These are phyloP conservation scores for Trichosporon coremiiforme DNA, from an alignment of 1,284 basidiomycete species.

Conservation along the genomic window DNA sequence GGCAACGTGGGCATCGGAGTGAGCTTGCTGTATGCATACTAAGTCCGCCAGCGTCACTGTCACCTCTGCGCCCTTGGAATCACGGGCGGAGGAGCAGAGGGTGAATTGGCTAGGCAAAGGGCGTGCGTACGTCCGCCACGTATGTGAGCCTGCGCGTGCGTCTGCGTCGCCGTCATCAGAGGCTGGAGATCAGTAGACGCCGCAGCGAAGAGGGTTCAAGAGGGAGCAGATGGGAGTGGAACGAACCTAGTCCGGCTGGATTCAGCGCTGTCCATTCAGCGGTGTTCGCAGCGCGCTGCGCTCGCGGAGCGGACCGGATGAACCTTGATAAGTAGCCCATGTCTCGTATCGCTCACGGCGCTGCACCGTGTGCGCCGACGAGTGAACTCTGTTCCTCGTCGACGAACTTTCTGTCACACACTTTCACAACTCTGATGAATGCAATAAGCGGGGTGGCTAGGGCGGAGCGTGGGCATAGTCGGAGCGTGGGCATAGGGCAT, in stretches of 20 bases:
- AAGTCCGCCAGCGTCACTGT: background rate
- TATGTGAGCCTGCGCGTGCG: background rate
- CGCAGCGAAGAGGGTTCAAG: background rate
- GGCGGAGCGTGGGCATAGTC: too few relatives aligned
- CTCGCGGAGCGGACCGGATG: background rate
- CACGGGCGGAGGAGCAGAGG: background rate
- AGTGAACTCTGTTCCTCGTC: background rate
- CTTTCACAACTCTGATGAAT: background rate
- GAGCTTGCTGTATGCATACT: conserved; percentile 5
- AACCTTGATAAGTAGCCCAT: background rate
- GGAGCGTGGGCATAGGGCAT: background rate
- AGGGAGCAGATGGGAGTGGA: background rate
- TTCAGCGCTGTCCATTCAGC: background rate
- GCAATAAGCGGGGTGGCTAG: too few relatives aligned
- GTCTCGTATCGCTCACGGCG: background rate
- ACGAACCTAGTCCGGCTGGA: background rate
- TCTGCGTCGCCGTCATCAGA: background rate
- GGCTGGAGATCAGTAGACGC: background rate
- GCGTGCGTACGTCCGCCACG: background rate
- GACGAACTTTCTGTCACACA: conserved; percentile 4
- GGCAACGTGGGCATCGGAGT: too few relatives aligned
- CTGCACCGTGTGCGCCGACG: background rate
- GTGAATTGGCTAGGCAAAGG: too few relatives aligned
- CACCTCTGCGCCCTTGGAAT: conserved; percentile 5
- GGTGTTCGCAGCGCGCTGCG: background rate